Evolutionary conservation across 305 asterid genomes (phyloP), one percentile per base, ranked within the genome.

Genomic region (Petunia hybrid): DNA sequence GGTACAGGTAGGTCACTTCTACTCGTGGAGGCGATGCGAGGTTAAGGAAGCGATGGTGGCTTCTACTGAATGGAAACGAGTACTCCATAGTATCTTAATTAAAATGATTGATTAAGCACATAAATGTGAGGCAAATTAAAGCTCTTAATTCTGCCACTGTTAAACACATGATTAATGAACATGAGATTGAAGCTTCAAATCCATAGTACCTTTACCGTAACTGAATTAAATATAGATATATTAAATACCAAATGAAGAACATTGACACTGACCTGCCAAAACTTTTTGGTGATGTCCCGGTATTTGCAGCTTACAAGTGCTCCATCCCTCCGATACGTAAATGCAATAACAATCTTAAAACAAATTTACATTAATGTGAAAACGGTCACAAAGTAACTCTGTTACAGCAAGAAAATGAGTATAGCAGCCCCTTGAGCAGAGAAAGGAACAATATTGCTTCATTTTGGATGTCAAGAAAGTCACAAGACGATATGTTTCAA

Each of bases 241-340:
- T 77, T 63, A 10, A 36, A 31, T 48, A 66, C 46, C 60, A 64
- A 80, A 55, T 75, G 40, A 82, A 68, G 63, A 22, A n/a, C 45
- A 57, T 39, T 55, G 55, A 36, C 75, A 84, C 73, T 48, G 82
- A 95, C 99, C 98, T 94, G 96, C 97, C 97, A 93, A 86, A 95
- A 95, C 51, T 48, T 88, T 83, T 91, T 95, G 77, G 86, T 62
- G 64, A 81, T 83, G 84, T 87, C 92, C 80, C 97, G 94, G 85
- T 94, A 94, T 90, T 91, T 95, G 91, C 97, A 92, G 91, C 95
- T 90, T 66, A 95, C 89, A 82, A 94, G 90, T 69, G 82, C 85
- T 66, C 91, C 94, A 81, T 92, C 85, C 84, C 95, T 91, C 73
- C 88, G 87, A 81, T 94, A 95, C 56, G 97, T 84, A 87, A 95